These are phyloP conservation scores for Circinella minor DNA, from an alignment of 371 early-diverging fungal genomes.

Conservation along the genomic window DNA sequence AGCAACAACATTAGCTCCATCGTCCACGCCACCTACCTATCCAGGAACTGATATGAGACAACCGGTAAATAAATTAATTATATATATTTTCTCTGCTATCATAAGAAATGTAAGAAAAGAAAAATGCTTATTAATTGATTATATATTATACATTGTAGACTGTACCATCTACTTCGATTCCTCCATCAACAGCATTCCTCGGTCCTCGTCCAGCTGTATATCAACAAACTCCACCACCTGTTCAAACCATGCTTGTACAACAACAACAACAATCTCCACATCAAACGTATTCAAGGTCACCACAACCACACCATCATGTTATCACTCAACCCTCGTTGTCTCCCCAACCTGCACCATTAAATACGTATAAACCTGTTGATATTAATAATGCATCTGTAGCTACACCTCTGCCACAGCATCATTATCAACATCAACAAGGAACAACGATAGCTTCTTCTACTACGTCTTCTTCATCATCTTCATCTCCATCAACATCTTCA, in stretches of 20 bases:
- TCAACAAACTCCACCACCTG: conserved; percentile 15
- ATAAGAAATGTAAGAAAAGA: too few species aligned
- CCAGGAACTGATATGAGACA: neutral
- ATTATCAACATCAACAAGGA: conserved; percentile 4
- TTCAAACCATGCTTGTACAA: conserved; percentile 17
- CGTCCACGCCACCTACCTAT: neutral
- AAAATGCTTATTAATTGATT: neutral
- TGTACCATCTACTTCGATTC: conserved; percentile 6
- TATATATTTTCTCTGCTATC: neutral
- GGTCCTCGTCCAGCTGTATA: conserved; percentile 17
- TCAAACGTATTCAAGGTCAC: neutral
- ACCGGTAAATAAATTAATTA: neutral
- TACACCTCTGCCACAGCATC: neutral
- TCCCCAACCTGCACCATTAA: conserved; percentile 16
- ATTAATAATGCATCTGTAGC: too few species aligned
- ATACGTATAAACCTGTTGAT: neutral
- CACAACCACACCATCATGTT: conserved; percentile 6
- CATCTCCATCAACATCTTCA: conserved; percentile 16
- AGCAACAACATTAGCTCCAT: neutral
- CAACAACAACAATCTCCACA: conserved; percentile 3
- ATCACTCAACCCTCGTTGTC: conserved; percentile 10
- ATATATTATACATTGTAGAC: neutral
- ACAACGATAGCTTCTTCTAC: neutral
- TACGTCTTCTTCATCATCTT: conserved; percentile 13
- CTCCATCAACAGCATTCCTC: conserved; percentile 1